phyloP scores from a whole-genome alignment of 768 basidiomycete genomes.

The Auricularia sp. region DNA sequence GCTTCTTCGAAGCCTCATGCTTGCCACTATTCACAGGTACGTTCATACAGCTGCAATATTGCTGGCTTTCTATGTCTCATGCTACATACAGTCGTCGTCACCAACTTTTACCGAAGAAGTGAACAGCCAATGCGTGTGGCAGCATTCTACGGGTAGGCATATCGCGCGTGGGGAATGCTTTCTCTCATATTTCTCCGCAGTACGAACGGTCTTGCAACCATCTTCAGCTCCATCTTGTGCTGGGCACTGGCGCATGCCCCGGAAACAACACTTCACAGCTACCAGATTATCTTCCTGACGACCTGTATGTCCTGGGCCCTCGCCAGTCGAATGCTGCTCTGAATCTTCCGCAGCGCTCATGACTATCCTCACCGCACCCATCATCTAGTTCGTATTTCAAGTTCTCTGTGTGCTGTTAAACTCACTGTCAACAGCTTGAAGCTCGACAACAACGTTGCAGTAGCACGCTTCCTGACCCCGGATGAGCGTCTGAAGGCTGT shows the following conservation, averaged over 20 bases:
- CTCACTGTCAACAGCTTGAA: background rate
- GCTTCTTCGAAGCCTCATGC: slow-evolving; percentile 34
- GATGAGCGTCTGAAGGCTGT: slow-evolving; percentile 34
- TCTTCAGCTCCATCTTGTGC: slow-evolving; percentile 29
- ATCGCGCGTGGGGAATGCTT: background rate
- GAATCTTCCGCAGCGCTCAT: slow-evolving; percentile 19
- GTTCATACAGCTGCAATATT: background rate
- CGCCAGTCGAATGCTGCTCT: no score
- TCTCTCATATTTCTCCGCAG: background rate
- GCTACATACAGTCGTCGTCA: slow-evolving; percentile 15
- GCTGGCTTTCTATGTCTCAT: background rate
- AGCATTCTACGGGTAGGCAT: background rate
- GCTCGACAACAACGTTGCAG: slow-evolving; percentile 22
- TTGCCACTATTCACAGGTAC: background rate
- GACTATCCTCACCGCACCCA: slow-evolving; percentile 29
- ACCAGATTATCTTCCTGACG: slow-evolving; percentile 31
- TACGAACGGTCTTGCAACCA: slow-evolving; percentile 1
- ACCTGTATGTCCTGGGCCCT: slow-evolving; percentile 1
- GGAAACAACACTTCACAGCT: slow-evolving; percentile 5
- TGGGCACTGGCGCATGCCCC: slow-evolving; percentile 33
- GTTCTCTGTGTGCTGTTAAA: background rate
- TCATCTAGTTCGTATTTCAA: slow-evolving; percentile 22
- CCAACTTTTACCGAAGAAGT: slow-evolving; percentile 26
- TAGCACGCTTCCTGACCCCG: slow-evolving; percentile 28
- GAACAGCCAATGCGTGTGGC: slow-evolving; percentile 25